A percentile compares a stretch with the other conserved stretches of the same genome.
phyloP scores from a whole-genome alignment of 1,284 basidiomycete genomes.

The Cystobasidium pallidum region DNA sequence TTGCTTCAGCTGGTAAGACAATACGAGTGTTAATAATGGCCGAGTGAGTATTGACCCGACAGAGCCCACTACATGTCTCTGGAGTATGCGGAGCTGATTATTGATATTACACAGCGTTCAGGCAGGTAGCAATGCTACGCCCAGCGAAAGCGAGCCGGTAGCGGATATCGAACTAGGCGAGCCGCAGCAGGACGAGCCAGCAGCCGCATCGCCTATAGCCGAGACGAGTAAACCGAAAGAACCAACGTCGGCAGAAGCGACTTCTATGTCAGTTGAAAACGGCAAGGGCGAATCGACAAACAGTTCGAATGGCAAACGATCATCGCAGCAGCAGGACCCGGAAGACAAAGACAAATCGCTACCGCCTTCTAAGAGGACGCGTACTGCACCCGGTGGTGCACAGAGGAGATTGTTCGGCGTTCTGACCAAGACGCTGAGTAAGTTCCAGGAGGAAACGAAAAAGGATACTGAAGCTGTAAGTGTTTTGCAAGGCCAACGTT shows the following conservation, averaged over 20 bases:
- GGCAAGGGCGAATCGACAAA: not conserved
- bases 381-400: constrained; percentile 29
- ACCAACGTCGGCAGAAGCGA: not conserved
- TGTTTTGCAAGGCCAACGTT: not conserved
- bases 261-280: not conserved
- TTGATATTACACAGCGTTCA: not conserved
- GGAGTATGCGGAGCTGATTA: not conserved
- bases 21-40: not conserved
- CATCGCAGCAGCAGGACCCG: constrained; percentile 2
- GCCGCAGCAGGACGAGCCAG: constrained; percentile 11
- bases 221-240: not conserved
- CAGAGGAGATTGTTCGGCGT: constrained; percentile 51
- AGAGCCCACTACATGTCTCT: no score
- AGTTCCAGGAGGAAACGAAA: constrained; percentile 47
- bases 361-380: constrained; percentile 44
- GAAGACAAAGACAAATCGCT: constrained; percentile 37
- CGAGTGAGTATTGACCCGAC: constrained; percentile 6
- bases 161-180: constrained; percentile 19
- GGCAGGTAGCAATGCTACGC: constrained; percentile 2
- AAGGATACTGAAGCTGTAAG: constrained; percentile 42
- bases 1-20: not conserved
- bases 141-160: constrained; percentile 2
- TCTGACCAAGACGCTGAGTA: constrained; percentile 49
- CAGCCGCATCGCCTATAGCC: not conserved
- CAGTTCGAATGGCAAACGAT: constrained; percentile 9